Evolutionary conservation across 176 grass and related monocot genomes (phyloP).

Genomic region (Leersia perrieri): DNA sequence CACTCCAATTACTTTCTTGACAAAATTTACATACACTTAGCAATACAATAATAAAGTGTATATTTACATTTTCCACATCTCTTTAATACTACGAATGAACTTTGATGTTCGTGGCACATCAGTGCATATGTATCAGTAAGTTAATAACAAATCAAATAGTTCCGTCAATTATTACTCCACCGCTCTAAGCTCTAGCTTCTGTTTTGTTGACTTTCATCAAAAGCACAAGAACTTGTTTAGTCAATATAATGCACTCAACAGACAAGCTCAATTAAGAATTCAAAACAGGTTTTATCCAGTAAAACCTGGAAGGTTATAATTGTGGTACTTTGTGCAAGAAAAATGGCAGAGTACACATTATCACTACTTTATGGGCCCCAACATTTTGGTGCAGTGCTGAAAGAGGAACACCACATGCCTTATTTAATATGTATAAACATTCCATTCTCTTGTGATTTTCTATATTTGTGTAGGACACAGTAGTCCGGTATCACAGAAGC

Average conservation of each 20-base stretch:
- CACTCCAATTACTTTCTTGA: not conserved
- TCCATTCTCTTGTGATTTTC: not conserved
- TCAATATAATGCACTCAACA: not conserved
- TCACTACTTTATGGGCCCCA: not conserved
- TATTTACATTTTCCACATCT: not conserved
- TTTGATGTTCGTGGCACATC: not conserved
- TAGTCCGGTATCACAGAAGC: not conserved
- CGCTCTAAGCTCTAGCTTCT: not conserved
- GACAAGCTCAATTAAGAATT: not conserved
- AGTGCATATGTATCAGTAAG: not conserved
- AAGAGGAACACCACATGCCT: not conserved
- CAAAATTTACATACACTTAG: not conserved
- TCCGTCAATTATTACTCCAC: not conserved
- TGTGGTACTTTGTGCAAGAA: not conserved
- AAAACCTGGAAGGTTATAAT: not conserved
- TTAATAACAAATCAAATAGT: not conserved
- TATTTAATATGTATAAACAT: not conserved
- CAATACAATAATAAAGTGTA: not conserved
- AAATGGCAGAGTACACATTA: not conserved
- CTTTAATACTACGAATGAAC: not conserved
- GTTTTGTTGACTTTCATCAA: not conserved
- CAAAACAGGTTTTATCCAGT: not conserved
- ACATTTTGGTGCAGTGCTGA: not conserved
- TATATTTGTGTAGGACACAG: not conserved
- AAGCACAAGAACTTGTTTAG: not conserved